phyloP scores from a whole-genome alignment of 345 rosid genomes.

The Orychophragmus violaceus region DNA sequence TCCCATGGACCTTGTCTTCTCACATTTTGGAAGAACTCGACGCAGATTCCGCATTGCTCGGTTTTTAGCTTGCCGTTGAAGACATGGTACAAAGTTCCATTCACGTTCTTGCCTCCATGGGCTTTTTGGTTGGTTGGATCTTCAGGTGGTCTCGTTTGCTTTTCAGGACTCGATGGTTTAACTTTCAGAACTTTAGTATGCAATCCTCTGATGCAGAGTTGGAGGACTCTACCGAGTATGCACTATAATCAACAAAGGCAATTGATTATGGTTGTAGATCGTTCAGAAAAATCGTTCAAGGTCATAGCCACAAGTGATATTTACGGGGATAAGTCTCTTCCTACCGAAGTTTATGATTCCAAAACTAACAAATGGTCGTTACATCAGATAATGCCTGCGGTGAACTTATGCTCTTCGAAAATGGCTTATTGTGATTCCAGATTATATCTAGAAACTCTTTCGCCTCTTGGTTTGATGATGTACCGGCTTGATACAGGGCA shows the following conservation, averaged over 20 bases:
- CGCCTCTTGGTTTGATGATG: constrained; percentile 95
- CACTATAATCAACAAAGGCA: constrained; percentile 84
- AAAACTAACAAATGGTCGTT: constrained; percentile 64
- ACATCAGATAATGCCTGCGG: constrained; percentile 94
- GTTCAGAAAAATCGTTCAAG: constrained; percentile 67
- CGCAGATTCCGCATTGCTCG: constrained; percentile 75
- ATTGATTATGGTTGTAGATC: constrained; percentile 79
- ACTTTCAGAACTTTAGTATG: constrained; percentile 78
- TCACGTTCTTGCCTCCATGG: constrained; percentile 86
- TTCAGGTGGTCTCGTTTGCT: constrained; percentile 84
- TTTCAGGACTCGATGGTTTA: constrained; percentile 85
- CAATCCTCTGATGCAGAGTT: constrained; percentile 81
- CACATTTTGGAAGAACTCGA: constrained; percentile 90
- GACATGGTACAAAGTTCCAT: constrained; percentile 88
- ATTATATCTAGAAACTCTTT: constrained; percentile 85
- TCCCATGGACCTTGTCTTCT: constrained; percentile 90
- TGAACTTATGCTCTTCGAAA: constrained; percentile 88
- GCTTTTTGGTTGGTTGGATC: constrained; percentile 94
- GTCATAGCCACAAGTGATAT: constrained; percentile 89
- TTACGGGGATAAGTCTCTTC: constrained; percentile 76
- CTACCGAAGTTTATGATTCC: constrained; percentile 91
- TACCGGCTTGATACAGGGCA: constrained; percentile 67
- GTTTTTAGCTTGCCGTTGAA: constrained; percentile 89
- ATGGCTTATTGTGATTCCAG: constrained; percentile 93
- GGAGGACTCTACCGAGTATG: constrained; percentile 82